Base-by-base conservation (phyloP, 75 land plant species). In the Picea glauca region DNA sequence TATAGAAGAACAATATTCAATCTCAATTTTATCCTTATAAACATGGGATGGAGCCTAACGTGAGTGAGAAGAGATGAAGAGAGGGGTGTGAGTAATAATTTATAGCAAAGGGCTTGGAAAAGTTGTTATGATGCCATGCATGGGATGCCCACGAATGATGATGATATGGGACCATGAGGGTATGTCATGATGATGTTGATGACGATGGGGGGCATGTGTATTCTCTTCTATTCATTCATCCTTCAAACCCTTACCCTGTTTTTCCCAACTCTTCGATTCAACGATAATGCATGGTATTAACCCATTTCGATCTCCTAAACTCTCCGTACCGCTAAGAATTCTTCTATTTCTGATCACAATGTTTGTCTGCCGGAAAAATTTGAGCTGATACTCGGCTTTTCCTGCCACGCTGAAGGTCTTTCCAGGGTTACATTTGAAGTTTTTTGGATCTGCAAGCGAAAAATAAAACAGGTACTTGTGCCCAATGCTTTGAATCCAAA, bases 251-350 rank as follows among this genome's bases (percentile, higher is more conserved):
- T 70, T 40, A 1, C 54, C n/a, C 38, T 70, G 3, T 68, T 40
- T 68, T 20, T 5, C 4, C 8, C 20, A 2, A 2, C 50, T 66
- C 18, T 1, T 5, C 17, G 54, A 50, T 50, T 9, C 56, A 70
- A n/a, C n/a, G 50, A 70, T 33, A 70, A 70, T 70, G 38, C 23
- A 40, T 70, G 73, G 50, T 40, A 35, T 70, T 43, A 11, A 70
- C 54, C 54, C n/a, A 11, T 2, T 40, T 3, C 21, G n/a, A 43
- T 43, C 11, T 35, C 43, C 13, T 43, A 38, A 68, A 20, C 43
- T 18, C 8, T 70, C 21, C 73, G 54, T 18, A 70, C 73, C 0
- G 20, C 23, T 18, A 18, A 70, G 54, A 3, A 8, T 43, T 38
- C 43, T 20, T 43, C 11, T 2, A 18, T 15, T 40, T 43, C 35